These are phyloP conservation scores for Amaranthus hypochondriacus DNA, from an alignment of 148 eudicot genomes.

Conservation along the genomic window DNA sequence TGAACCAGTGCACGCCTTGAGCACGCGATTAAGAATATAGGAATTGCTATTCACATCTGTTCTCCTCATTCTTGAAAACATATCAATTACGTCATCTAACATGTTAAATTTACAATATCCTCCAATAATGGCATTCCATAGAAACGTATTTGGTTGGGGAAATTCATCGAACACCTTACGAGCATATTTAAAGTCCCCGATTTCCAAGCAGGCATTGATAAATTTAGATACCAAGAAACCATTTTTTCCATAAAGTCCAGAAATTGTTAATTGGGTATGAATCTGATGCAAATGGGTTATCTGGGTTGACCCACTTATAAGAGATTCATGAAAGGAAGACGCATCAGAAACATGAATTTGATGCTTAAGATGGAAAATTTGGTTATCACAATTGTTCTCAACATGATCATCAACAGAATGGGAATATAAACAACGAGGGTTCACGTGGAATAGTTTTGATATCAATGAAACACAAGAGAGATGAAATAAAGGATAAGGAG, in stretches of 20 bases:
- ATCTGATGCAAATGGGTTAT: slow-evolving; percentile 38
- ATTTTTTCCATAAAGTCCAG: slow-evolving; percentile 39
- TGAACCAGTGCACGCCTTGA: slow-evolving; percentile 48
- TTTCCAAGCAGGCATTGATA: slow-evolving; percentile 26
- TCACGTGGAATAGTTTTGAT: background rate
- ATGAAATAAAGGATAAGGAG: background rate
- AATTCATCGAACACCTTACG: slow-evolving; percentile 55
- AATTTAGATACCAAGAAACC: slow-evolving; percentile 43
- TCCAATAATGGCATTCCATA: slow-evolving; percentile 60
- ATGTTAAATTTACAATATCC: slow-evolving; percentile 38
- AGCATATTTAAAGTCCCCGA: slow-evolving; percentile 43
- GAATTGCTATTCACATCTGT: slow-evolving; percentile 44
- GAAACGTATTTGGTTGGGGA: slow-evolving; percentile 45
- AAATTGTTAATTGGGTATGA: slow-evolving; percentile 34
- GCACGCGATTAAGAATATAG: slow-evolving; percentile 46
- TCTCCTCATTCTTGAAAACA: slow-evolving; percentile 45
- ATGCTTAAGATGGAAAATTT: background rate
- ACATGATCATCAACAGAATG: background rate
- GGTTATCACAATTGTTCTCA: background rate
- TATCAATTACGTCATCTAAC: slow-evolving; percentile 27
- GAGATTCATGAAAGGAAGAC: slow-evolving; percentile 31
- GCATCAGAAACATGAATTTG: slow-evolving; percentile 14
- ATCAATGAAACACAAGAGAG: background rate
- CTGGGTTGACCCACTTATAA: slow-evolving; percentile 32
- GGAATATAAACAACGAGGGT: background rate